Evolutionary conservation across 306 rosid species (phyloP).

Genomic region (Cicer yamashitae): DNA sequence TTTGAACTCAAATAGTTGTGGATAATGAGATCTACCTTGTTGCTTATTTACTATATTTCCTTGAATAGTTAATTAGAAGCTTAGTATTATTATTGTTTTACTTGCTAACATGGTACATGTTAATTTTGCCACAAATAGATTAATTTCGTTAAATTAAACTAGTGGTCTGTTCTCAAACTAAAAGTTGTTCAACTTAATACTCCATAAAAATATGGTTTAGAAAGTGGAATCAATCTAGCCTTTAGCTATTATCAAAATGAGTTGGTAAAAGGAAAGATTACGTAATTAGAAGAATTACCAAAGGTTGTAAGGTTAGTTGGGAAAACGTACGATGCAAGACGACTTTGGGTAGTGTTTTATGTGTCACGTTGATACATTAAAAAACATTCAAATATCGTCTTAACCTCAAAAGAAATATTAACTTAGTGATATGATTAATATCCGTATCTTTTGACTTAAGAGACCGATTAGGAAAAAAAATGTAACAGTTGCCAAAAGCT

Average conservation of each 20-base stretch:
- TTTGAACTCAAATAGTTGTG: no score
- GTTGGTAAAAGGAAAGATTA: slow-evolving; percentile 49
- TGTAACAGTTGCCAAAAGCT: background rate
- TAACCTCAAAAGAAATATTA: slow-evolving; percentile 22
- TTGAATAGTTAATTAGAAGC: slow-evolving; percentile 18
- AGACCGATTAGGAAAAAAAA: background rate
- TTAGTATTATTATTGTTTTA: background rate
- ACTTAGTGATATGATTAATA: background rate
- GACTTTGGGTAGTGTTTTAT: slow-evolving; percentile 35
- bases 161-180: slow-evolving; percentile 41
- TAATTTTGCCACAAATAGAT: slow-evolving; percentile 26
- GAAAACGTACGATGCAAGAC: slow-evolving; percentile 35
- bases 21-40: slow-evolving; percentile 26
- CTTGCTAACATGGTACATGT: slow-evolving; percentile 19
- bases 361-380: slow-evolving; percentile 18
- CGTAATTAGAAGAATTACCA: slow-evolving; percentile 31
- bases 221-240: slow-evolving; percentile 31
- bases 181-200: slow-evolving; percentile 48
- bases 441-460: slow-evolving; percentile 12
- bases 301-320: slow-evolving; percentile 48
- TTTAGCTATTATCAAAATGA: slow-evolving; percentile 40
- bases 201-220: slow-evolving; percentile 17
- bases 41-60: slow-evolving; percentile 44
- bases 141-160: slow-evolving; percentile 38
- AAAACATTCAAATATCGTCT: slow-evolving; percentile 20